Base-by-base conservation (phyloP, 2,329 filamentous ascomycete species). In the Lachnellula cervina region DNA sequence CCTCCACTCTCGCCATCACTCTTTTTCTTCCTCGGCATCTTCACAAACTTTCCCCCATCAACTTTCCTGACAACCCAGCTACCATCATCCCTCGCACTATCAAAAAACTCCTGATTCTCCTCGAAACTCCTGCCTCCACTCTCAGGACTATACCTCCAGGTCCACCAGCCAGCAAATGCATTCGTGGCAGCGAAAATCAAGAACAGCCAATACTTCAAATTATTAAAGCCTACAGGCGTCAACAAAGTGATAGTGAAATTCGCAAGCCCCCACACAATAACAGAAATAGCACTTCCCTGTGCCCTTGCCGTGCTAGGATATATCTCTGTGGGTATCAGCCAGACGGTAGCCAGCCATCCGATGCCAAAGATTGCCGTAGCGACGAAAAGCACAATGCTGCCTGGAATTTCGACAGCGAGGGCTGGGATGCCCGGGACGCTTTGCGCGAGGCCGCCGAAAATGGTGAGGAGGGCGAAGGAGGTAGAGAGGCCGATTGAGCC, bases 261-360 rank as follows among this genome's bases (percentile, higher is more conserved):
- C 0, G 62, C 62, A 73, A 85, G 69, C 77, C 86, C 89, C 70
- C 84, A 86, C 5, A 78, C 78, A 56, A 78, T 81, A 0, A 83
- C 86, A 0, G 81, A 82, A 2, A 87, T 72, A 1, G 83, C 83
- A 0, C 86, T 83, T 35, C 86, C 86, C 66, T 87, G 88, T 2
- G 84, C 83, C 6, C 84, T 75, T 0, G 81, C 71, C 0, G 76
- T 77, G 1, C 77, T 79, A 0, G 82, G 82, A 44, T 87, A 87
- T n/a, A 89, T 82, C 58, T 90, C 82, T 32, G 77, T 74, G 0
- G 77, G 74, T 54, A 76, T 69, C 0, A 84, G 70, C 81, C 81
- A 84, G 17, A 80, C 75, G 1, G 81, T 80, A 1, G 80, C 72
- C 2, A 84, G 72, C 81, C 81, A 84, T 23, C 79, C 79, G 45